Evolutionary conservation across 1,139 yeast species (phyloP), one percentile per base, ranked within the genome.

Genomic region (Taphrina sp.): DNA sequence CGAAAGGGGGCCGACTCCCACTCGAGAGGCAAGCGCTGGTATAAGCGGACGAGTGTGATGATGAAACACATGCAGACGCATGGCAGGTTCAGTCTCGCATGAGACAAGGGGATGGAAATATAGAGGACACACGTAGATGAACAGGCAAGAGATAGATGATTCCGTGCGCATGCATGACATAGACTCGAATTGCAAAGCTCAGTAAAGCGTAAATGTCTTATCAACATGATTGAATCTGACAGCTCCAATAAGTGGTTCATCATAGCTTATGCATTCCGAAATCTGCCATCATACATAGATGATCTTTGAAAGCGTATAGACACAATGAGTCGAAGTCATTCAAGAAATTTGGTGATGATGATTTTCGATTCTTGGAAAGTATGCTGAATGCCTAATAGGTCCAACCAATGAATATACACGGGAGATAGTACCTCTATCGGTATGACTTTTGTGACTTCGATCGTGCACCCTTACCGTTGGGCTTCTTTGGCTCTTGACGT

Each of bases 381-480:
- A 26, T 29, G 20, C 23, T 14, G 14, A 14, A 28, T 38, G 36
- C 42, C 34, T 37, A 5, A 37, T 20, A 24, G 20, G 20, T 29
- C 35, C 23, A 23, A 22, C 12, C 42, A 10, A 17, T n/a, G 17
- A 2, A n/a, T 22, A n/a, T n/a, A n/a, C n/a, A n/a, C n/a, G n/a
- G n/a, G n/a, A n/a, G n/a, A n/a, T n/a, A n/a, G n/a, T n/a, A n/a
- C n/a, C n/a, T 67, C 82, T 90, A 92, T 89, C 98, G 98, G 95
- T 92, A 92, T 78, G 98, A 92, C 80, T 92, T 92, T 84, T 92
- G 98, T 96, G 87, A 92, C 83, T 97, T 90, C 76, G 98, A 94
- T 82, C 98, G 92, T 81, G 98, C 98, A 88, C 98, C 98, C 80
- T 95, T 95, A 84, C 98, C 98, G 83, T 98, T 98, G 82, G 90